Evolutionary conservation across 148 eudicot species (phyloP).

Genomic region (Cornus controversa): DNA sequence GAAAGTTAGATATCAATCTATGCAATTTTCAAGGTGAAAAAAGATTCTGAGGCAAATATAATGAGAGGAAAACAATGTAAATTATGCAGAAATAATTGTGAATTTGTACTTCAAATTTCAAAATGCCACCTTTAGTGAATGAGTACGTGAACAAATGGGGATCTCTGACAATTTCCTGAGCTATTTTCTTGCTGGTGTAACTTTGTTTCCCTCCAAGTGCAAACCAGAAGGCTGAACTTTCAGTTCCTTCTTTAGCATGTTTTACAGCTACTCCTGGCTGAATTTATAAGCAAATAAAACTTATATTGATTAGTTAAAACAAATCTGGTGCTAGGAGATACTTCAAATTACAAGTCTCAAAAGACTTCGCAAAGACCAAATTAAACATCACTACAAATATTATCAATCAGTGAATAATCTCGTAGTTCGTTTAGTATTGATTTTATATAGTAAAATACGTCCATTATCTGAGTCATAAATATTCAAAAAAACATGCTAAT

Average conservation of each 20-base stretch:
- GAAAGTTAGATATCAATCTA: conserved; percentile 9
- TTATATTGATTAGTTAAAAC: not conserved
- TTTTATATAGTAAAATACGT: not conserved
- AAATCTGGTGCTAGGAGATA: not conserved
- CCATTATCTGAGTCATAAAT: not conserved
- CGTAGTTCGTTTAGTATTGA: not conserved
- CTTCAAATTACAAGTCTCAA: not conserved
- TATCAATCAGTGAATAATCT: conserved; percentile 6
- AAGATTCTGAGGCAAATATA: not conserved
- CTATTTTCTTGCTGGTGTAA: conserved; percentile 70
- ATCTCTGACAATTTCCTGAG: conserved; percentile 74
- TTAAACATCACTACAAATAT: not conserved
- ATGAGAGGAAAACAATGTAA: not conserved
- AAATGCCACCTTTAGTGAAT: conserved; percentile 59
- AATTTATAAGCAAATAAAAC: conserved; percentile 16
- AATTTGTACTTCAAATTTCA: conserved; percentile 3
- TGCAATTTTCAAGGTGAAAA: not conserved
- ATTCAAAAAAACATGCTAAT: not conserved
- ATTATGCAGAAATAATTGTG: not conserved
- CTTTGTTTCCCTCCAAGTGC: conserved; percentile 92
- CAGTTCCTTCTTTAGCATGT: conserved; percentile 98
- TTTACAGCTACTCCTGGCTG: conserved; percentile 80
- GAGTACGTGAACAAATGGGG: conserved; percentile 84
- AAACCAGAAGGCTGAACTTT: conserved; percentile 89
- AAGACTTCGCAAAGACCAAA: not conserved